Percentiles rank a stretch among this genome's conserved stretches.
These are phyloP conservation scores for Fraxinus xanthoxyloides DNA, from an alignment of 305 asterid genomes.

Conservation along the genomic window DNA sequence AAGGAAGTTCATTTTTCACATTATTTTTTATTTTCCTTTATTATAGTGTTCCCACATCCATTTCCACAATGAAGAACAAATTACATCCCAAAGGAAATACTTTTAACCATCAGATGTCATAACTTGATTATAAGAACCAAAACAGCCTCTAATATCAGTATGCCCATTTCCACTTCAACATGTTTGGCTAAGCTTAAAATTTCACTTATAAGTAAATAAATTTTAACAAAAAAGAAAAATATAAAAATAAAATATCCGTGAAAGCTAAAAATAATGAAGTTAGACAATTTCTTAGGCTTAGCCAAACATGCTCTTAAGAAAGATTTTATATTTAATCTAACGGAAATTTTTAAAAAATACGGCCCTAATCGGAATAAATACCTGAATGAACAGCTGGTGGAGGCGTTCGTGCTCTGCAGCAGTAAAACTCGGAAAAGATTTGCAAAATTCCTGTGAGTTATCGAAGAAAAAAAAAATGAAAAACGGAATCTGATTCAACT, in stretches of 20 bases:
- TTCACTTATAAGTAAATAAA: too few relatives aligned
- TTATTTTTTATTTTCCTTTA: background rate
- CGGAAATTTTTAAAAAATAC: background rate
- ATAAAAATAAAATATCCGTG: background rate
- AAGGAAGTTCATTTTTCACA: background rate
- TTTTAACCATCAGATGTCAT: background rate
- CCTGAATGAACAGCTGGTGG: slow-evolving; percentile 58
- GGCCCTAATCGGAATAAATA: background rate
- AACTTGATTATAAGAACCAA: background rate
- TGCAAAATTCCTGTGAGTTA: slow-evolving; percentile 44
- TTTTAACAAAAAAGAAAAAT: too few relatives aligned
- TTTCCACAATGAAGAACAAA: background rate
- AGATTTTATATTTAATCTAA: background rate
- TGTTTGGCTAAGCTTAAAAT: background rate
- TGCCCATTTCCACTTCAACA: background rate
- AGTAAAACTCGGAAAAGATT: slow-evolving; percentile 47
- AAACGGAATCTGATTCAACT: background rate
- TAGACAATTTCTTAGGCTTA: background rate
- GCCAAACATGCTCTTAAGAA: background rate
- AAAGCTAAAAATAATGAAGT: background rate
- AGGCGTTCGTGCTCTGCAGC: slow-evolving; percentile 55
- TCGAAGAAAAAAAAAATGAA: background rate
- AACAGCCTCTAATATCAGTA: background rate
- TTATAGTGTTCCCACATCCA: background rate
- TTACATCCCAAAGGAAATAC: background rate